These are phyloP conservation scores for Aspergillus ustus DNA, from an alignment of 2,329 filamentous ascomycete genomes.

Conservation along the genomic window DNA sequence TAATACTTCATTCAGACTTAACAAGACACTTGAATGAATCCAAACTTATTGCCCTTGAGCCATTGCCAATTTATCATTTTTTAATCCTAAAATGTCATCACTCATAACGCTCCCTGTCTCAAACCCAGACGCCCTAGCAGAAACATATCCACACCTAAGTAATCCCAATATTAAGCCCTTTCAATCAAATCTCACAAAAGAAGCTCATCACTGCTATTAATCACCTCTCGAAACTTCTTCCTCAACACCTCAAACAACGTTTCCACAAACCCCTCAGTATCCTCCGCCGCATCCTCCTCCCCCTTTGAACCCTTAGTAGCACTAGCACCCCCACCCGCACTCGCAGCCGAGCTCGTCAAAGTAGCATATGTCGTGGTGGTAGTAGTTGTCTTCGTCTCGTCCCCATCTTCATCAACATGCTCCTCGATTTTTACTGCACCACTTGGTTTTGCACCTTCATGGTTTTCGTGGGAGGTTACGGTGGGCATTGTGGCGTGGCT, in stretches of 20 bases:
- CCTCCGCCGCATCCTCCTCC: constrained; percentile 12
- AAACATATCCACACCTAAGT: not conserved
- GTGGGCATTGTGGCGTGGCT: not conserved
- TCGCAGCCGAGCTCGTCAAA: not conserved
- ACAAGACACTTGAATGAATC: not conserved
- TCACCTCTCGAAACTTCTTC: constrained; percentile 23
- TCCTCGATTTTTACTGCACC: not conserved
- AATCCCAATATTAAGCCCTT: not conserved
- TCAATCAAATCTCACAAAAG: not conserved
- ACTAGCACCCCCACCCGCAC: not conserved
- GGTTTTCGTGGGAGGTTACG: not conserved
- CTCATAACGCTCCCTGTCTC: constrained; percentile 2
- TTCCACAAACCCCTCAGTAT: constrained; percentile 26
- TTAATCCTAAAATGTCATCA: not conserved
- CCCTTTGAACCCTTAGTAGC: constrained; percentile 4
- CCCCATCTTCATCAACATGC: not conserved
- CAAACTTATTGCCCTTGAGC: not conserved
- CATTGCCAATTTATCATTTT: constrained; percentile 18
- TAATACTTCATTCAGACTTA: not conserved
- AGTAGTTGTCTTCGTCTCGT: not conserved
- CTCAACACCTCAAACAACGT: constrained; percentile 24
- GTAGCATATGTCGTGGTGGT: not conserved
- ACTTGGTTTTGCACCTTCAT: not conserved
- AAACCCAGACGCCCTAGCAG: not conserved
- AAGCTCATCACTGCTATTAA: constrained; percentile 38